Evolutionary conservation across 148 eudicot genomes (phyloP), one percentile per base, ranked within the genome.

Genomic region (Rhododendron mucronatum): DNA sequence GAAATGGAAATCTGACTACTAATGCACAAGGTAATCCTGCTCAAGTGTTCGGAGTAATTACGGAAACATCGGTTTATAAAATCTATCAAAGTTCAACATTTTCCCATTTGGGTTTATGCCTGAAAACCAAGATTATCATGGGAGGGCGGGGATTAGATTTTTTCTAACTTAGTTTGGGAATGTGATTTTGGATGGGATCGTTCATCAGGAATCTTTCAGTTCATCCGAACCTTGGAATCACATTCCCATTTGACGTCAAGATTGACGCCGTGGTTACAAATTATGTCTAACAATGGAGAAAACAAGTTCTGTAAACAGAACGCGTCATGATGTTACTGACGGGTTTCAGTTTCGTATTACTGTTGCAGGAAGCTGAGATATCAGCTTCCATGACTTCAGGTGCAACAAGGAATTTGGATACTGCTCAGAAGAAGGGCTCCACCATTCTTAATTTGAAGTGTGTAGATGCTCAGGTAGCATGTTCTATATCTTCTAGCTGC

Each of bases 381-480:
- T 93, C 96, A 61, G 85, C 91, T 83, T 95, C 98, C 82, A 87
- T 94, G 85, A 87, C 86, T 73, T 87, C 96, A 26, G 96, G 93
- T 30, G 92, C 96, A 10, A 89, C 93, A 5, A 92, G 99, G 91
- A 96, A 93, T 89, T 87, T 95, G 79, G 99, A 95, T 20, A 80
- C 87, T 86, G 96, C 96, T 88, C 94, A 90, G 85, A 95, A 91
- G 92, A 93, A 89, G 89, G 99, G 99, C 48, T 94, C 97, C 84
- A 93, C 95, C 73, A 93, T 96, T 81, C 94, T 94, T 71, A 95
- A 94, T 89, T 87, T 96, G 88, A 96, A 96, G 91, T 96, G 99
- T 88, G 98, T 95, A 26, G 99, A 96, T 93, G 96, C 92, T 87
- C 96, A 96, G 96, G 98, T 94, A 81, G 7, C 28, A 33, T 4